phyloP scores from a whole-genome alignment of 2,329 filamentous ascomycete genomes.

The Polytolypa hystricis region DNA sequence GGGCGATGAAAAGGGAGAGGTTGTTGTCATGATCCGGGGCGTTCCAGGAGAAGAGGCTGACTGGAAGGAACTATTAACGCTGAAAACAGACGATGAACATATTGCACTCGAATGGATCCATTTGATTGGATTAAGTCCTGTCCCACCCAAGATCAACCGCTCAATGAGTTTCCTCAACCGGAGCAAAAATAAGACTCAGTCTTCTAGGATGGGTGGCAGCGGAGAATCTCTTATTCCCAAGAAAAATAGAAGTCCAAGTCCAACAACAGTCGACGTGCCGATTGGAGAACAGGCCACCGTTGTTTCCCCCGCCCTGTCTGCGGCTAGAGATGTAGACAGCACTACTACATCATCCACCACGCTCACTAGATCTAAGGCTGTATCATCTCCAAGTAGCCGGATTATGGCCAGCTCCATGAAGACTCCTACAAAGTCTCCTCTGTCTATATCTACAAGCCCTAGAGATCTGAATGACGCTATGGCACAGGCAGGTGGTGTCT shows the following conservation, averaged over 20 bases:
- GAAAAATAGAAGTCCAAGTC: constrained; percentile 35
- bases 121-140: constrained; percentile 59
- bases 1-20: constrained; percentile 59
- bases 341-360: neutral
- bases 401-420: neutral
- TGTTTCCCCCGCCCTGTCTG: constrained; percentile 1
- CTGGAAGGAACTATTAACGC: constrained; percentile 77
- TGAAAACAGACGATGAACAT: constrained; percentile 64
- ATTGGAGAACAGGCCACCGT: constrained; percentile 40
- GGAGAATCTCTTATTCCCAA: constrained; percentile 19
- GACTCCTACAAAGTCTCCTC: constrained; percentile 3
- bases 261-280: constrained; percentile 48
- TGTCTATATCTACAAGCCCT: constrained; percentile 3
- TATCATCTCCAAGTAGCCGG: too few species aligned
- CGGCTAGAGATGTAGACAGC: too few species aligned
- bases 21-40: constrained; percentile 81
- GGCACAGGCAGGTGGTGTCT: constrained; percentile 19
- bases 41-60: constrained; percentile 48
- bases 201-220: constrained; percentile 3
- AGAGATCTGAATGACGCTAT: constrained; percentile 14
- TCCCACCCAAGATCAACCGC: constrained; percentile 48
- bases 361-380: neutral
- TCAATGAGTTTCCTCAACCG: constrained; percentile 42
- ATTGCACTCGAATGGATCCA: constrained; percentile 77
- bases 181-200: constrained; percentile 25